Evolutionary conservation across 1,284 basidiomycete species (phyloP), one percentile per base, ranked within the genome.

Genomic region (Cryptococcus neoformans): DNA sequence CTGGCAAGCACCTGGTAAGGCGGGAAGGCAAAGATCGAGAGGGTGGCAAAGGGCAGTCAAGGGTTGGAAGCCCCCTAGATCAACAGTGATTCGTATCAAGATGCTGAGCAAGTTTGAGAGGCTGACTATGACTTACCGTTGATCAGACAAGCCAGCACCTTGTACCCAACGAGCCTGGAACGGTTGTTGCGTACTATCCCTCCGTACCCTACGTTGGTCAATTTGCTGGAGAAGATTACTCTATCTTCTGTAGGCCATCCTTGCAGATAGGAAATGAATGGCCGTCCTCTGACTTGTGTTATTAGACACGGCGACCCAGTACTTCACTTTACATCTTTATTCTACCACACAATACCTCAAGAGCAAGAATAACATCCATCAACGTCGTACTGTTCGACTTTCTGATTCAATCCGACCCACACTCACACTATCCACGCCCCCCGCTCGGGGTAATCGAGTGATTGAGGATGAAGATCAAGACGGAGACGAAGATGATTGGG

Each of bases 151-250:
- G 49, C 38, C 54, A 11, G n/a, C 53, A 16, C 49, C 80, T 90
- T 21, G 78, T 96, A 9, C 95, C 94, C 0, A 97, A 96, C 69
- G 85, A 88, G 3, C 83, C 84, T 62, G 95, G 95, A 3, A 89
- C 90, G 1, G 84, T 91, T 10, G 93, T 98, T 0, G 90, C 92
- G 1, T 80, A 82, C 40, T 93, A 93, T 67, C 81, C 83, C 3
- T 80, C 86, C 11, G 90, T 92, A 57, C 87, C 93, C 38, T 99
- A 99, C 72, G 90, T 88, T 10, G 96, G 92, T 0, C 94, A 97
- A 74, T 98, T 88, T 76, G 93, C 91, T 37, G 64, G 68, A 60
- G 75, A 74, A 49, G 75, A 76, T 55, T 70, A 65, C 9, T 58
- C 65, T 37, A 54, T 62, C 45, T 68, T 72, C 57, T 73, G 71